Conservation (phyloP, 768 basidiomycete genomes). For the Naematelia encephala region DNA sequence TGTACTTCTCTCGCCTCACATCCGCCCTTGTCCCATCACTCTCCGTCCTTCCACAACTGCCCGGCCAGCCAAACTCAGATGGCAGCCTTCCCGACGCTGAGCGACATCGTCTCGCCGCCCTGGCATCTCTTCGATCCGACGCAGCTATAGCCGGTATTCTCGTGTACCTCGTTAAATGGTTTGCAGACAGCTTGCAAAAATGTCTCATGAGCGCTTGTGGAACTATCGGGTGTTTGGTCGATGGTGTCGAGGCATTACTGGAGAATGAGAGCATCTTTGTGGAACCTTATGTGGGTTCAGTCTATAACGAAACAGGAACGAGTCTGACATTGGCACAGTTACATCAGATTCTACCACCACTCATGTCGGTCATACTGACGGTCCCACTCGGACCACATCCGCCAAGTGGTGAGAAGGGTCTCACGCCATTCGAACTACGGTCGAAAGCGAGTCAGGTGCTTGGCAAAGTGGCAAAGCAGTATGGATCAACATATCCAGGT, state of each 20-base stretch:
- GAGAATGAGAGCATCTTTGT: slow-evolving; percentile 86
- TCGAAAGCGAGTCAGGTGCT: slow-evolving; percentile 79
- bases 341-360: slow-evolving; percentile 90
- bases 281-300: slow-evolving; percentile 83
- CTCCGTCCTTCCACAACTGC: slow-evolving; percentile 5
- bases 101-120: slow-evolving; percentile 74
- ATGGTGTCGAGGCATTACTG: slow-evolving; percentile 77
- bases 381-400: slow-evolving; percentile 72
- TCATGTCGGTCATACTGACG: slow-evolving; percentile 86
- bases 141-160: slow-evolving; percentile 86
- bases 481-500: slow-evolving; percentile 43
- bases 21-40: slow-evolving; percentile 66
- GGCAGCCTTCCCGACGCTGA: slow-evolving; percentile 57
- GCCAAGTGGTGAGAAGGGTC: slow-evolving; percentile 47
- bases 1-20: slow-evolving; percentile 90
- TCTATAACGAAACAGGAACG: not conserved
- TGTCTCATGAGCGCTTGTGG: slow-evolving; percentile 57
- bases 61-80: slow-evolving; percentile 12
- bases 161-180: slow-evolving; percentile 92
- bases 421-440: slow-evolving; percentile 61
- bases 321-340: slow-evolving; percentile 57
- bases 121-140: slow-evolving; percentile 82
- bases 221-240: slow-evolving; percentile 75
- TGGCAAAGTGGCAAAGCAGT: slow-evolving; percentile 58
- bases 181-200: slow-evolving; percentile 76